Percentiles rank a stretch among this genome's conserved stretches.
Evolutionary conservation across 805 yeast species (phyloP).

Genomic region (Yarrowia sp.): DNA sequence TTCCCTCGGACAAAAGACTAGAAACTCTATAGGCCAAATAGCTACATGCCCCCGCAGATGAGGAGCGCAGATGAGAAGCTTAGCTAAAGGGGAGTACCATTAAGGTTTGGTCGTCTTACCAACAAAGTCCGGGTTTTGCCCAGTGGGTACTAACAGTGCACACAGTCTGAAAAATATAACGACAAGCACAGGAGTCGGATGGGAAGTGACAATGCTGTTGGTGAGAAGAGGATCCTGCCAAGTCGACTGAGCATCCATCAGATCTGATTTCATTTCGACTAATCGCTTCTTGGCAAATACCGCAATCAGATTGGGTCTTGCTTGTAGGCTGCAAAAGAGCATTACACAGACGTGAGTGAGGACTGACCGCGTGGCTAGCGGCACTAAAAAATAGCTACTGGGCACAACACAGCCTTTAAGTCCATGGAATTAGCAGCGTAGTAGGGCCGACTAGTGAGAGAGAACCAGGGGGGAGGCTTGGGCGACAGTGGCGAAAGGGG

Average conservation of each 20-base stretch:
- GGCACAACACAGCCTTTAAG: slow-evolving; percentile 23
- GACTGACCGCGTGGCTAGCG: slow-evolving; percentile 31
- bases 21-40: slow-evolving; percentile 9
- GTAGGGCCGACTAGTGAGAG: slow-evolving; percentile 2
- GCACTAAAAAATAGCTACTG: slow-evolving; percentile 26
- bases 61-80: slow-evolving; percentile 38
- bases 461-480: slow-evolving; percentile 4
- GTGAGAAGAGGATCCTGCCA: too few species aligned
- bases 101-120: slow-evolving; percentile 12
- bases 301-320: slow-evolving; percentile 33
- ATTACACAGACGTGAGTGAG: slow-evolving; percentile 18
- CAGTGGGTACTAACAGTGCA: background rate
- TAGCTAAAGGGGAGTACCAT: slow-evolving; percentile 11
- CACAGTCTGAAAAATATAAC: background rate
- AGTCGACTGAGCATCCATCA: too few species aligned
- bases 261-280: slow-evolving; percentile 6
- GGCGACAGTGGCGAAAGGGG: too few species aligned
- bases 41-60: slow-evolving; percentile 38
- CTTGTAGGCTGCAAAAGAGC: slow-evolving; percentile 31
- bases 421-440: slow-evolving; percentile 31
- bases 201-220: too few species aligned
- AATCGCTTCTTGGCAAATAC: slow-evolving; percentile 30
- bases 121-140: slow-evolving; percentile 32
- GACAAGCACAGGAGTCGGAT: background rate
- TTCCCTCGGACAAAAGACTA: slow-evolving; percentile 35